Conservation (phyloP, 2,329 filamentous ascomycete genomes). For the Colletotrichum limetticola region DNA sequence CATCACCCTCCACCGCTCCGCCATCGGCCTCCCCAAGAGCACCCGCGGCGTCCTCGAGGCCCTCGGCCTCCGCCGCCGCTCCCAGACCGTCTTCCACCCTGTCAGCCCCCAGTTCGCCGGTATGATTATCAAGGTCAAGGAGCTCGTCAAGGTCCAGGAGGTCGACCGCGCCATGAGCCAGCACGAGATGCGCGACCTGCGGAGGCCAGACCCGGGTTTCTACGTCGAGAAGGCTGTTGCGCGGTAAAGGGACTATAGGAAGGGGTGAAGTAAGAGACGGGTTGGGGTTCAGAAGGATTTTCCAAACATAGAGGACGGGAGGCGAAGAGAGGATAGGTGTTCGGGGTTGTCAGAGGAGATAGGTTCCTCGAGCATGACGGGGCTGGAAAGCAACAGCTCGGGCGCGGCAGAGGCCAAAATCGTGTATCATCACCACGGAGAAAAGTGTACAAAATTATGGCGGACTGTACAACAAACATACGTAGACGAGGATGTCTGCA, state of each 20-base stretch:
- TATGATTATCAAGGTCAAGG: constrained; percentile 94
- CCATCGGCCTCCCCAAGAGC: constrained; percentile 86
- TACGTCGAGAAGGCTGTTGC: constrained; percentile 73
- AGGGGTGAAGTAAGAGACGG: background rate
- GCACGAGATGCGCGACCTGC: constrained; percentile 74
- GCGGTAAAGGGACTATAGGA: constrained; percentile 30
- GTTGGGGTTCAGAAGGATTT: background rate
- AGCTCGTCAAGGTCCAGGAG: constrained; percentile 85
- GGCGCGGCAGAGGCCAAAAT: background rate
- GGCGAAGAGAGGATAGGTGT: background rate
- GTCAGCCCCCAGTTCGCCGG: constrained; percentile 84
- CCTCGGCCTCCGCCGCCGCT: constrained; percentile 85
- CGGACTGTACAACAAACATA: constrained; percentile 24
- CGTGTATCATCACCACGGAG: constrained; percentile 17
- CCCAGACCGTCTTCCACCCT: constrained; percentile 89
- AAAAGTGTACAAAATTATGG: constrained; percentile 22
- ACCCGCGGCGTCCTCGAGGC: constrained; percentile 84
- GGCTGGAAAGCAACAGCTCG: background rate
- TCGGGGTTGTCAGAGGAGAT: background rate
- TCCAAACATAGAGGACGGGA: background rate
- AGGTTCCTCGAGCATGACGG: background rate
- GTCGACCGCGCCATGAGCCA: constrained; percentile 73
- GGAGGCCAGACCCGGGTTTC: constrained; percentile 83
- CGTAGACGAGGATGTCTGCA: background rate
- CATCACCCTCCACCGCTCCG: constrained; percentile 88